These are phyloP conservation scores for Scheffersomyces parashehatae DNA, from an alignment of 1,139 yeast species.

Conservation along the genomic window DNA sequence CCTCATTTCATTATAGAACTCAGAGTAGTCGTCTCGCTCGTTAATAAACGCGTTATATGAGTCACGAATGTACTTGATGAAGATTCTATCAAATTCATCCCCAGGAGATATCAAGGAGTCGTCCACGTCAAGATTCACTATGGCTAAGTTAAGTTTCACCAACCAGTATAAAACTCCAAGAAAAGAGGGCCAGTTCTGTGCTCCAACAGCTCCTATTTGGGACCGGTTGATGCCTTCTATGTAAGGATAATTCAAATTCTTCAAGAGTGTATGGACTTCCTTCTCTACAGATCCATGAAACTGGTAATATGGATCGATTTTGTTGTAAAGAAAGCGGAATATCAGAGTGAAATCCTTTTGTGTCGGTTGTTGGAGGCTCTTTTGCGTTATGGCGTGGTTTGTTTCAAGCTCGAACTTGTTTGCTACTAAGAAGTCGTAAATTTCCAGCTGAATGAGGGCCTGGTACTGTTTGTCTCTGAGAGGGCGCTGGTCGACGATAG, in stretches of 20 bases:
- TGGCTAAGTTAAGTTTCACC: constrained; percentile 54
- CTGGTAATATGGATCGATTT: constrained; percentile 76
- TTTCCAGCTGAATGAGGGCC: constrained; percentile 60
- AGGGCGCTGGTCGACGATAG: constrained; percentile 66
- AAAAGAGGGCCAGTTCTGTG: constrained; percentile 84
- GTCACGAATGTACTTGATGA: constrained; percentile 63
- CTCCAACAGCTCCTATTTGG: constrained; percentile 90
- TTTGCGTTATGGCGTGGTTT: constrained; percentile 66
- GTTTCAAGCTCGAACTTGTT: constrained; percentile 74
- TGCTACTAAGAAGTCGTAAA: constrained; percentile 61
- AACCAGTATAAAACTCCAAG: constrained; percentile 84
- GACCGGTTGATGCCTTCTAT: constrained; percentile 77
- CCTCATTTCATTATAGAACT: constrained; percentile 56
- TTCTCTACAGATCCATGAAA: constrained; percentile 71
- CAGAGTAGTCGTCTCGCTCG: constrained; percentile 61
- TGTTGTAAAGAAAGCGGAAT: constrained; percentile 76
- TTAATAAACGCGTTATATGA: constrained; percentile 69
- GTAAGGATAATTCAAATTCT: constrained; percentile 74
- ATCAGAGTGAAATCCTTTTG: constrained; percentile 81
- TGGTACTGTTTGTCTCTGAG: constrained; percentile 73
- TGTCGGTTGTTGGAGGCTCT: constrained; percentile 74
- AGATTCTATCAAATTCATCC: constrained; percentile 56
- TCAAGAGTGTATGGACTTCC: constrained; percentile 71
- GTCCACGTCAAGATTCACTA: constrained; percentile 39
- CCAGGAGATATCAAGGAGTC: constrained; percentile 33